Conservation (phyloP, 2,329 filamentous ascomycete species). For the Chlorencoelia australis region DNA sequence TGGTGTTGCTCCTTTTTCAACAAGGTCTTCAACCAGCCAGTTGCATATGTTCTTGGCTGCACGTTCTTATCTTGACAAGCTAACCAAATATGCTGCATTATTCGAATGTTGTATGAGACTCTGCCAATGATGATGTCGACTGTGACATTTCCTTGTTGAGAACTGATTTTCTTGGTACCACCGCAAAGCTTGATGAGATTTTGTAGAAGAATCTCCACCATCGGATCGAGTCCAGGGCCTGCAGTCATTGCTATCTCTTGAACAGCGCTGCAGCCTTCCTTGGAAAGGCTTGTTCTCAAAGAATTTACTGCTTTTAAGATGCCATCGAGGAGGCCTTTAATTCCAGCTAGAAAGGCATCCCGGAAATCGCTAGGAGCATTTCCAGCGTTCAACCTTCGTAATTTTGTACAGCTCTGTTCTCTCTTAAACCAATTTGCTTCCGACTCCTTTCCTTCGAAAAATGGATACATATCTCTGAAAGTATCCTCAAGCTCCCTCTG, state of each 20-base stretch:
- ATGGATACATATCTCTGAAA: slow-evolving; percentile 67
- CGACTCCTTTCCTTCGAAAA: slow-evolving; percentile 80
- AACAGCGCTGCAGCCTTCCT: slow-evolving; percentile 72
- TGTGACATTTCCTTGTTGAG: slow-evolving; percentile 69
- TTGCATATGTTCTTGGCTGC: slow-evolving; percentile 67
- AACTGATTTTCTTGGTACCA: slow-evolving; percentile 85
- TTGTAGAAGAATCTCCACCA: slow-evolving; percentile 86
- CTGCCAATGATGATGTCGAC: slow-evolving; percentile 74
- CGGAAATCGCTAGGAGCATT: slow-evolving; percentile 73
- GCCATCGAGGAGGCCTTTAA: slow-evolving; percentile 72
- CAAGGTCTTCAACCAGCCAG: slow-evolving; percentile 76
- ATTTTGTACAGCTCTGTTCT: slow-evolving; percentile 68
- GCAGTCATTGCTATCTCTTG: slow-evolving; percentile 74
- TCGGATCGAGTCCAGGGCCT: slow-evolving; percentile 70
- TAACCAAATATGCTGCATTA: slow-evolving; percentile 75
- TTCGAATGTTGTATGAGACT: slow-evolving; percentile 66
- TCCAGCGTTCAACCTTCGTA: slow-evolving; percentile 71
- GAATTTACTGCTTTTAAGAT: slow-evolving; percentile 80
- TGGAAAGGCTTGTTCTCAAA: slow-evolving; percentile 79
- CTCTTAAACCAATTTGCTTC: slow-evolving; percentile 86
- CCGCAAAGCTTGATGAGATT: slow-evolving; percentile 82
- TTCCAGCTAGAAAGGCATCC: slow-evolving; percentile 55
- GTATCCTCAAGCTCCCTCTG: slow-evolving; percentile 81
- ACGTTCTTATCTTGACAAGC: slow-evolving; percentile 92
- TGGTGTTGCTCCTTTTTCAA: slow-evolving; percentile 68